Conservation (phyloP, 768 basidiomycete genomes). For the Dioszegia aurantiaca region DNA sequence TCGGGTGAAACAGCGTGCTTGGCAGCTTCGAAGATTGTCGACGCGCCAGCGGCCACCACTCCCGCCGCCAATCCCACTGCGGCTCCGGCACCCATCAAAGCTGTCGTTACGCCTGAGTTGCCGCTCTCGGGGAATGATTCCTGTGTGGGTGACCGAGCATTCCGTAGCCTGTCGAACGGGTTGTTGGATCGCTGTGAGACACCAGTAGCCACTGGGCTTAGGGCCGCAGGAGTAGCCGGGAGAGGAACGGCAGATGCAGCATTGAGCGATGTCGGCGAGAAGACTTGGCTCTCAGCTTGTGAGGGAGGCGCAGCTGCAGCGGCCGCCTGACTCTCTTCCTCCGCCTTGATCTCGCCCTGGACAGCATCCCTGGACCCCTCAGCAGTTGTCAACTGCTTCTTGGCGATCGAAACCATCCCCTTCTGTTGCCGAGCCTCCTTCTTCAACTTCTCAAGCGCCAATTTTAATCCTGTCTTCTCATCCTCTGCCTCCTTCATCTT, state of each 20-base stretch:
- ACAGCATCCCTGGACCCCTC: constrained; percentile 71
- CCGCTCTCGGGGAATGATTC: constrained; percentile 9
- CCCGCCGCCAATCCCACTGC: constrained; percentile 35
- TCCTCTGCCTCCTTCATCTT: constrained; percentile 76
- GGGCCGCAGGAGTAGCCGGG: constrained; percentile 66
- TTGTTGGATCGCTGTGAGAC: constrained; percentile 72
- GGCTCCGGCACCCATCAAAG: constrained; percentile 33
- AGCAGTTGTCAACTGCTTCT: constrained; percentile 83
- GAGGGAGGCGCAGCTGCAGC: constrained; percentile 28
- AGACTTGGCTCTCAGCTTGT: background rate
- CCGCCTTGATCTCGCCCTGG: constrained; percentile 62
- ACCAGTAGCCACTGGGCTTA: constrained; percentile 58
- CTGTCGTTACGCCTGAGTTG: constrained; percentile 25
- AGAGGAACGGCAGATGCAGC: constrained; percentile 68
- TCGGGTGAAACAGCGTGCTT: constrained; percentile 29
- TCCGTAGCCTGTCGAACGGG: constrained; percentile 74
- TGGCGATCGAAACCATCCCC: constrained; percentile 87
- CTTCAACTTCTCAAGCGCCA: constrained; percentile 77
- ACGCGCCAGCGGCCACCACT: constrained; percentile 30
- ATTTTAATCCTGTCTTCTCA: constrained; percentile 68
- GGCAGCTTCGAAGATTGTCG: constrained; percentile 33
- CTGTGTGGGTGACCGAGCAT: constrained; percentile 16
- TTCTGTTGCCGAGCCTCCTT: constrained; percentile 96
- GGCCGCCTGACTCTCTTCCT: constrained; percentile 57
- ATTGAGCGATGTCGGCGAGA: constrained; percentile 43